A percentile compares a stretch with the other conserved stretches of the same genome.
phyloP scores from a whole-genome alignment of 768 basidiomycete species.

The Tylopilus plumbeoviolaceoides region DNA sequence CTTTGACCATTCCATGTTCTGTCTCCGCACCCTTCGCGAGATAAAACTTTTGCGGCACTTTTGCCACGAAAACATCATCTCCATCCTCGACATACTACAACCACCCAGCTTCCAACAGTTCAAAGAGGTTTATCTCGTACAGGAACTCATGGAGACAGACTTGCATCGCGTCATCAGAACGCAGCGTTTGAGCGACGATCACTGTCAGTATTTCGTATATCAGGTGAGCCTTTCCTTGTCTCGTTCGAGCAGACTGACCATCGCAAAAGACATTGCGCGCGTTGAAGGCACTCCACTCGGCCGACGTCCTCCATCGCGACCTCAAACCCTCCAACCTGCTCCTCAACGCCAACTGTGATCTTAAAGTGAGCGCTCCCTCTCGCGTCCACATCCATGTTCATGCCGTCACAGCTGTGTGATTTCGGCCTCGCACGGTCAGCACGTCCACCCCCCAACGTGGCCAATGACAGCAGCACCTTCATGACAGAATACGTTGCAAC shows the following conservation, averaged over 20 bases:
- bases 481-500: constrained; percentile 97
- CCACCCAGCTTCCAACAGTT: constrained; percentile 74
- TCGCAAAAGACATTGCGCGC: constrained; percentile 72
- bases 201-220: constrained; percentile 97
- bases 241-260: neutral
- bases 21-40: constrained; percentile 77
- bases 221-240: constrained; percentile 48
- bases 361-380: constrained; percentile 59
- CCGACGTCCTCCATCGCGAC: constrained; percentile 93
- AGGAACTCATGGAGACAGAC: constrained; percentile 89
- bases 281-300: constrained; percentile 91
- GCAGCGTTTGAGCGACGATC: constrained; percentile 91
- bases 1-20: constrained; percentile 94
- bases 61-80: constrained; percentile 86
- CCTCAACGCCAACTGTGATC: constrained; percentile 93
- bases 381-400: neutral
- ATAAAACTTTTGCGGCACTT: constrained; percentile 92
- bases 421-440: constrained; percentile 85
- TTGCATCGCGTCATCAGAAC: constrained; percentile 95
- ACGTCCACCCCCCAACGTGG: constrained; percentile 67
- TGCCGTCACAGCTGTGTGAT: constrained; percentile 59
- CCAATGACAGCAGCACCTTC: constrained; percentile 72
- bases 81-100: constrained; percentile 89
- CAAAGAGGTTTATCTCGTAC: constrained; percentile 76
- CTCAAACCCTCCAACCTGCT: constrained; percentile 95